phyloP scores from a whole-genome alignment of 495 filamentous ascomycete species.

The Aspergillus sclerotiicarbonarius region DNA sequence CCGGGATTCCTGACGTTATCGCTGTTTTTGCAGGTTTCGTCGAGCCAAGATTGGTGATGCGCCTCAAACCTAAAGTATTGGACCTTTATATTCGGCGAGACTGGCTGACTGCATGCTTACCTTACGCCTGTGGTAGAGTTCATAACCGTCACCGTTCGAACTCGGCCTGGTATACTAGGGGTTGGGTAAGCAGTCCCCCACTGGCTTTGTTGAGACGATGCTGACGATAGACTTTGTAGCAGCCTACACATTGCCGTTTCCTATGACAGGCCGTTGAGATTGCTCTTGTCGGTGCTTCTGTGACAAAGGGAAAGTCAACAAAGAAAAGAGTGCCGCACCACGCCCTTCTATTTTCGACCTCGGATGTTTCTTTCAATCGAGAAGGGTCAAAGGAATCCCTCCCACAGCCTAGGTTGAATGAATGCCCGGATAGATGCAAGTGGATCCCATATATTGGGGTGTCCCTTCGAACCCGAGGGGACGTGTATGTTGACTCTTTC shows the following conservation, averaged over 20 bases:
- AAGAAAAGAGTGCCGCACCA: not conserved
- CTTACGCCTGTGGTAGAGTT: too few species aligned
- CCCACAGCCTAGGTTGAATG: not conserved
- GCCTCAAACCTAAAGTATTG: too few species aligned
- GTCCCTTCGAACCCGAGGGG: too few species aligned
- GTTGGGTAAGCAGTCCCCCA: not conserved
- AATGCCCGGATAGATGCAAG: not conserved
- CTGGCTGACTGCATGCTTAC: too few species aligned
- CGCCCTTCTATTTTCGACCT: not conserved
- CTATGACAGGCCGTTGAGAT: not conserved
- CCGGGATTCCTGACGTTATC: not conserved
- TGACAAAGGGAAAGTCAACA: not conserved
- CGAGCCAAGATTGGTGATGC: too few species aligned
- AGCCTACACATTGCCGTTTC: not conserved
- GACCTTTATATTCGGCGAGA: too few species aligned
- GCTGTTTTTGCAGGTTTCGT: too few species aligned
- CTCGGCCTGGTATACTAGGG: not conserved
- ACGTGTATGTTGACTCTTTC: too few species aligned
- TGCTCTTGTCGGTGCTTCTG: not conserved
- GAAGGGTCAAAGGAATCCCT: not conserved
- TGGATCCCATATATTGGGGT: not conserved
- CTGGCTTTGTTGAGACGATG: not conserved
- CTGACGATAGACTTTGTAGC: not conserved
- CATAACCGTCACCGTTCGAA: too few species aligned
- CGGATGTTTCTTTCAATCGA: not conserved